Conservation (phyloP, 306 rosid genomes). For the Cucurbita argyrosperma region DNA sequence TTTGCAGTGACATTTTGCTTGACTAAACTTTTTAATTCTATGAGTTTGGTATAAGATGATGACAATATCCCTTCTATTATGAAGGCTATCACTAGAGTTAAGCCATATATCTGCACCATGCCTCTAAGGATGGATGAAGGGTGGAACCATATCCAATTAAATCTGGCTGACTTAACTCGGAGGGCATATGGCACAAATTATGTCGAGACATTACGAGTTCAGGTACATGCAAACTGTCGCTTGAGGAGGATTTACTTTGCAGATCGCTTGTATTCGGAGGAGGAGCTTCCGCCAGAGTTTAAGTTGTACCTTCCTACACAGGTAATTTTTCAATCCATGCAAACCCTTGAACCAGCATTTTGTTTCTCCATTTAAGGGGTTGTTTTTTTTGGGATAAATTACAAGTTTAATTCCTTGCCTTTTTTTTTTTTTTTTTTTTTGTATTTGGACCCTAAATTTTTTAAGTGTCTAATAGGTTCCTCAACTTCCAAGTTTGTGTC, state of each 20-base stretch:
- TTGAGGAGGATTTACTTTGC: slow-evolving; percentile 90
- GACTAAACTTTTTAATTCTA: neutral
- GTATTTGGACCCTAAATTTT: no score
- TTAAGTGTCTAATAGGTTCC: no score
- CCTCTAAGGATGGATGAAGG: slow-evolving; percentile 84
- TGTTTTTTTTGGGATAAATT: no score
- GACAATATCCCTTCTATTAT: slow-evolving; percentile 5
- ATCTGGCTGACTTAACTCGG: slow-evolving; percentile 69
- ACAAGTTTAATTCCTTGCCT: no score
- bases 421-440: no score
- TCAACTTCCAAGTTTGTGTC: no score
- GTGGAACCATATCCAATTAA: slow-evolving; percentile 89
- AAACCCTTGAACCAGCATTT: neutral
- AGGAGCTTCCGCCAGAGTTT: slow-evolving; percentile 91
- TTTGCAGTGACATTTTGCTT: neutral
- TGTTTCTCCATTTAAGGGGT: neutral
- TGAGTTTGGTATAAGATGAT: neutral
- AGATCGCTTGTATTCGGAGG: slow-evolving; percentile 84
- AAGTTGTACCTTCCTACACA: slow-evolving; percentile 87
- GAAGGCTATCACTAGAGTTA: slow-evolving; percentile 69
- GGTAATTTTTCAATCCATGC: slow-evolving; percentile 17
- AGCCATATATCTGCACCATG: slow-evolving; percentile 92
- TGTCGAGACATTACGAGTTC: slow-evolving; percentile 88
- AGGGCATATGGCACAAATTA: slow-evolving; percentile 98
- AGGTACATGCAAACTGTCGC: slow-evolving; percentile 91